A percentile compares a stretch with the other conserved stretches of the same genome.
Evolutionary conservation across 2,329 filamentous ascomycete genomes (phyloP).

Genomic region (Didymella keratinophila): DNA sequence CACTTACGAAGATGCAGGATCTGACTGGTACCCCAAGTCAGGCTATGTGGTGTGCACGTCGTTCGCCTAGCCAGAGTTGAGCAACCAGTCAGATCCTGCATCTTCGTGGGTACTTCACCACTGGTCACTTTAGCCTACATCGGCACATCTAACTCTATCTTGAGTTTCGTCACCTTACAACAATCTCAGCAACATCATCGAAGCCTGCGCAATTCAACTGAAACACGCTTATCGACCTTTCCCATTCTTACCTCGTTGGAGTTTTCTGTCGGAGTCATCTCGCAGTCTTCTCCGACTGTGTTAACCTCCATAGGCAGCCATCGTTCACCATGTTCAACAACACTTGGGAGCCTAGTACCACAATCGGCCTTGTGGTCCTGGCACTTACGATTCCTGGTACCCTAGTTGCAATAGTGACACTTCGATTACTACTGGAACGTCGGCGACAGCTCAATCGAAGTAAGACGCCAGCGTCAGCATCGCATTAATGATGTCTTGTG

Average conservation of each 20-base stretch:
- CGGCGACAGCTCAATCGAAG: no score
- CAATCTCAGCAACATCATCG: conserved; percentile 31
- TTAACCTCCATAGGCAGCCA: no score
- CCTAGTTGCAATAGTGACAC: neutral
- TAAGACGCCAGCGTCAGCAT: no score
- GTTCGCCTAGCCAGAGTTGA: conserved; percentile 47
- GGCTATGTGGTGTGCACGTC: no score
- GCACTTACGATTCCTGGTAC: neutral
- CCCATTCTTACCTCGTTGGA: no score
- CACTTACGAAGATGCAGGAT: no score
- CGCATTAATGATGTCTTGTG: no score
- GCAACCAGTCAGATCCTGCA: conserved; percentile 50
- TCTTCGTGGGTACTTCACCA: conserved; percentile 40
- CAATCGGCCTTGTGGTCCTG: neutral
- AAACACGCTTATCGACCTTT: no score
- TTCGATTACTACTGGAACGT: neutral
- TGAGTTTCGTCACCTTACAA: conserved; percentile 39
- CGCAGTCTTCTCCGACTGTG: no score
- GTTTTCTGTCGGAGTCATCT: no score
- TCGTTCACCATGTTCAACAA: neutral
- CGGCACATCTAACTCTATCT: conserved; percentile 46
- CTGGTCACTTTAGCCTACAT: conserved; percentile 45
- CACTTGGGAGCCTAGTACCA: neutral
- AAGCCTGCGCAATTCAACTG: no score
- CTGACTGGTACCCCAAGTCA: no score